Conservation (phyloP, 2,329 filamentous ascomycete genomes). For the Aspergillus glaucus region DNA sequence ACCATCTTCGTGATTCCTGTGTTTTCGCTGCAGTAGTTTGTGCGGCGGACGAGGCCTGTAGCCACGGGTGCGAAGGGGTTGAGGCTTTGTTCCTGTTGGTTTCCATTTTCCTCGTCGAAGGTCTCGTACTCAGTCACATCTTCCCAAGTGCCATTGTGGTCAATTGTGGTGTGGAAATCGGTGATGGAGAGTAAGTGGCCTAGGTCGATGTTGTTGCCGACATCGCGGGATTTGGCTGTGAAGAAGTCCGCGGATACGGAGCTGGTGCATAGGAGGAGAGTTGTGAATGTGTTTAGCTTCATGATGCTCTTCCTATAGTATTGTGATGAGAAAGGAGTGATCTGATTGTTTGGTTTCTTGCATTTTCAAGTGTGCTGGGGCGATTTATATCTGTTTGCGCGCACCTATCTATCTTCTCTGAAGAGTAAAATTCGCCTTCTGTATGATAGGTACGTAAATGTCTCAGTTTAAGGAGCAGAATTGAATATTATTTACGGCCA, state of each 20-base stretch:
- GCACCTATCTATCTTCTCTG: not conserved
- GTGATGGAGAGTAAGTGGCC: not conserved
- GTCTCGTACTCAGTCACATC: not conserved
- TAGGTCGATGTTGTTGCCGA: not conserved
- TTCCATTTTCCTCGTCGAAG: not conserved
- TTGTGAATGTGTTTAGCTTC: not conserved
- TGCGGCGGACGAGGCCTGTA: not conserved
- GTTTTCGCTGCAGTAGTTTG: not conserved
- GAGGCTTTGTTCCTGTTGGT: not conserved
- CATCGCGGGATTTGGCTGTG: not conserved
- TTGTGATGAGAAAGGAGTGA: not conserved
- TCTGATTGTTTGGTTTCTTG: not conserved
- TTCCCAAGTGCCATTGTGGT: not conserved
- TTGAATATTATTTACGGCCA: not conserved
- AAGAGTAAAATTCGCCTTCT: not conserved
- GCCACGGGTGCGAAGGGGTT: not conserved
- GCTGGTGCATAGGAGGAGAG: not conserved
- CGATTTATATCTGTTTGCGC: not conserved
- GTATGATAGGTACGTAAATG: no score
- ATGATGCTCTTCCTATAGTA: not conserved
- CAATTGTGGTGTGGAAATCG: not conserved
- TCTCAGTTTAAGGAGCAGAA: no score
- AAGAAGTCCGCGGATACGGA: not conserved
- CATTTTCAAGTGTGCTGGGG: not conserved
- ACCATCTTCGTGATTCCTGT: not conserved